Conservation (phyloP, 306 rosid species). For the Nissolia schottii region DNA sequence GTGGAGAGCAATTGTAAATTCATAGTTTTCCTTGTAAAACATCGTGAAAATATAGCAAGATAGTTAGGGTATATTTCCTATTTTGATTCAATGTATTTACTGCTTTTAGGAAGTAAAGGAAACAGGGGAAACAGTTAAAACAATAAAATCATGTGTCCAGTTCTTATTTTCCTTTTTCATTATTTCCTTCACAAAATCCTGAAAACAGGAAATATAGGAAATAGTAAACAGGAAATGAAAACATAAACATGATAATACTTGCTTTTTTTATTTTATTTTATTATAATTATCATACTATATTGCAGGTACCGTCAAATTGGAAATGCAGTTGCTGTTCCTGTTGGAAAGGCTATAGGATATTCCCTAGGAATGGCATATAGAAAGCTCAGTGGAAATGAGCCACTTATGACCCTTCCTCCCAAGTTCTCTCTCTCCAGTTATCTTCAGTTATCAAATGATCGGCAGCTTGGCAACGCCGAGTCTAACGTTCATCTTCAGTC, state of each 20-base stretch:
- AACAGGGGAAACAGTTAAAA: too few relatives aligned
- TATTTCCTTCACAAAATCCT: too few relatives aligned
- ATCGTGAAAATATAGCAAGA: background rate
- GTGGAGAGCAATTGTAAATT: background rate
- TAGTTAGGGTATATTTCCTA: too few relatives aligned
- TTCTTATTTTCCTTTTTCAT: too few relatives aligned
- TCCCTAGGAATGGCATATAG: conserved; percentile 63
- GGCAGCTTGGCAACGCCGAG: conserved; percentile 16
- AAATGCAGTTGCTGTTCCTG: conserved; percentile 84
- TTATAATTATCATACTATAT: background rate
- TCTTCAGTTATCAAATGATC: conserved; percentile 41
- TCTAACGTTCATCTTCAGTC: conserved; percentile 56
- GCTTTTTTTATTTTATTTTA: background rate
- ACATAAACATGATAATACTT: too few relatives aligned
- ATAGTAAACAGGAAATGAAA: too few relatives aligned
- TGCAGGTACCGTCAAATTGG: conserved; percentile 87
- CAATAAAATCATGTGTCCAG: too few relatives aligned
- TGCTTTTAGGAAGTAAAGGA: too few relatives aligned
- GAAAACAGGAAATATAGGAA: too few relatives aligned
- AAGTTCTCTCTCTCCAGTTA: conserved; percentile 72
- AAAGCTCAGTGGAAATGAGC: conserved; percentile 49
- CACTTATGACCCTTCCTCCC: conserved; percentile 57
- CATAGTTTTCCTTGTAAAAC: background rate
- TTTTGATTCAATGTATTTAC: too few relatives aligned
- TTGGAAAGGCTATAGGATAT: conserved; percentile 71